Base-by-base conservation (phyloP, 805 yeast genomes). In the baker's yeast (Saccharomyces cerevisiae) region DNA sequence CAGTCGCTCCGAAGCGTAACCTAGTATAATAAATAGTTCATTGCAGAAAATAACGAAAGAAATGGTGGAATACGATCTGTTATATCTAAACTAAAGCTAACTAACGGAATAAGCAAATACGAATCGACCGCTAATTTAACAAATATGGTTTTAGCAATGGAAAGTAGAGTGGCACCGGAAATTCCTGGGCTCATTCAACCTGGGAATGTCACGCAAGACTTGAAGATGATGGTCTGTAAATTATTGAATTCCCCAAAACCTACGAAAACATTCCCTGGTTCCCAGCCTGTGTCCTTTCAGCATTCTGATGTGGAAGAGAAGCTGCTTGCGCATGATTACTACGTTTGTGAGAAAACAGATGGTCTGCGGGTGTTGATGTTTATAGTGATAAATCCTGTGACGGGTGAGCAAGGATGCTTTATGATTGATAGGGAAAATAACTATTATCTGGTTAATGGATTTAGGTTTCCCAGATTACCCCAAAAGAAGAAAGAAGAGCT, bases 271-370 rank as follows among this genome's bases (percentile, higher is more conserved):
- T 91, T 91, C 62, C 95, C 96, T 2, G 97, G 99, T 0, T 84
- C 97, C 1, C 99, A 95, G 70, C 99, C 99, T 0, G 88, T 92
- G 2, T 88, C 96, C 27, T 91, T 94, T 66, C 84, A 87, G 47
- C 76, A 89, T 53, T 73, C 77, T 32, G 97, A 92, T 70, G 74
- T 94, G 26, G 68, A 68, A 3, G 80, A 81, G 49, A 80, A 83
- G 32, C 73, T 94, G 49, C 67, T 78, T 65, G 71, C 77, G 2
- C 83, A 84, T 55, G 98, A 95, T 64, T 94, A 91, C 66, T 84
- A 83, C 60, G 99, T 94, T 0, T 95, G 99, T 73, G 99, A 94
- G 65, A 94, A 94, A 68, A 82, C 94, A 0, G 99, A 94, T 70
- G 99, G 99, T 0, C 73, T 92, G 50, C 76, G 99, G 52, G 89